Conservation (phyloP, 345 rosid genomes). For the Anastatica hierochuntica region DNA sequence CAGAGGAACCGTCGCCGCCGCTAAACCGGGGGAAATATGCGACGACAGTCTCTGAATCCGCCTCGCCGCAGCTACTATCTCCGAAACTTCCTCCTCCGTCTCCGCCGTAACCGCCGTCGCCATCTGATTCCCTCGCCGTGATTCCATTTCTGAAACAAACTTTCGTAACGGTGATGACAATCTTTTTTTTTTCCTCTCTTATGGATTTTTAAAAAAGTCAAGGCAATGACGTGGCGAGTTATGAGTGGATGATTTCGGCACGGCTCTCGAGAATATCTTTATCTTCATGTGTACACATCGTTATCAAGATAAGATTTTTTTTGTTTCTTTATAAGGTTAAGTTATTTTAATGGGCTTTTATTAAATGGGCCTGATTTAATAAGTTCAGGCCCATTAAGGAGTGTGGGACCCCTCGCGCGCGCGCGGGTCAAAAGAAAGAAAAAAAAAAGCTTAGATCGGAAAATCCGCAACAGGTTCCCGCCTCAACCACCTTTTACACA, state of each 20-base stretch:
- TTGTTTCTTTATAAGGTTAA: neutral
- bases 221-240: conserved; percentile 23
- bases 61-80: conserved; percentile 22
- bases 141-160: too few species aligned
- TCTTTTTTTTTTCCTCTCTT: too few species aligned
- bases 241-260: conserved; percentile 35
- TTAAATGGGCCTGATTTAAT: too few species aligned
- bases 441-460: conserved; percentile 25
- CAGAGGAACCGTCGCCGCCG: conserved; percentile 8
- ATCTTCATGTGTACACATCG: neutral
- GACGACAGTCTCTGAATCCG: conserved; percentile 48
- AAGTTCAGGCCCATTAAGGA: neutral
- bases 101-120: too few species aligned
- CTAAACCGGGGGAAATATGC: conserved; percentile 36
- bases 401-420: conserved; percentile 12
- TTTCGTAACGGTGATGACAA: too few species aligned
- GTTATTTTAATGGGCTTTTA: neutral
- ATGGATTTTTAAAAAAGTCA: too few species aligned
- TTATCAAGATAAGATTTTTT: too few species aligned
- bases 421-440: conserved; percentile 25
- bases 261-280: conserved; percentile 31
- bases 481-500: too few species aligned
- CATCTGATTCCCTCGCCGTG: conserved; percentile 13
- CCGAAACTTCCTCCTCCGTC: conserved; percentile 24
- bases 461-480: conserved; percentile 35